A percentile compares a stretch with the other conserved stretches of the same genome.
Evolutionary conservation across 371 early-diverging fungal genomes (phyloP).

Genomic region (Lichtheimia corymbifera): DNA sequence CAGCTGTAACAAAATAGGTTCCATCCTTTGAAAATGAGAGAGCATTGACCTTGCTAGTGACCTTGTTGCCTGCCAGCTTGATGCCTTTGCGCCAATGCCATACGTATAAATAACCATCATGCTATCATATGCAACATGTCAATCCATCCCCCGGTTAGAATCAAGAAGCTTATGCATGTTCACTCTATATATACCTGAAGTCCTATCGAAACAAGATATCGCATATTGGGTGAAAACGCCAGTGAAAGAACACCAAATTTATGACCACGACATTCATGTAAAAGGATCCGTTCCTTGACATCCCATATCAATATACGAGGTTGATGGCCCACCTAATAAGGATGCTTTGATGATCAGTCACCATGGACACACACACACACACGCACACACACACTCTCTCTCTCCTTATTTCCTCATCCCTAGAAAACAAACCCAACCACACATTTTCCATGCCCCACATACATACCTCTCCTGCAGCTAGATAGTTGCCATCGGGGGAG

Average conservation of each 20-base stretch:
- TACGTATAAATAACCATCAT: slow-evolving; percentile 80
- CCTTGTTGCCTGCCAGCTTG: slow-evolving; percentile 68
- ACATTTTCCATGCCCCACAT: neutral
- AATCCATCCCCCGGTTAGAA: slow-evolving; percentile 1
- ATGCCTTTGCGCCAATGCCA: slow-evolving; percentile 81
- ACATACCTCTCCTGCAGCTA: slow-evolving; percentile 82
- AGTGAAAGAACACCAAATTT: slow-evolving; percentile 78
- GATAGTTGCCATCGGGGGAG: slow-evolving; percentile 73
- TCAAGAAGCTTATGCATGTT: neutral
- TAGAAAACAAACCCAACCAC: neutral
- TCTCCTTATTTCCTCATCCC: slow-evolving; percentile 3
- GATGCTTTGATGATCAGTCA: neutral
- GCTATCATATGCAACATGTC: slow-evolving; percentile 41
- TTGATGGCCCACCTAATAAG: slow-evolving; percentile 75
- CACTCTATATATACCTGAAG: slow-evolving; percentile 58
- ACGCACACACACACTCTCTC: neutral
- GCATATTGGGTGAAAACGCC: slow-evolving; percentile 74
- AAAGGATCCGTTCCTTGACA: slow-evolving; percentile 50
- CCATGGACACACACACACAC: neutral
- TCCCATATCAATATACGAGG: slow-evolving; percentile 81
- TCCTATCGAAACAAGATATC: slow-evolving; percentile 79
- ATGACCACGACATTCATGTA: slow-evolving; percentile 75
- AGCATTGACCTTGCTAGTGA: slow-evolving; percentile 67
- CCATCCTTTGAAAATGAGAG: slow-evolving; percentile 71
- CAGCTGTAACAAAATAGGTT: slow-evolving; percentile 78